A percentile compares a stretch with the other conserved stretches of the same genome.
These are phyloP conservation scores for Sphenostylis stenocarpa DNA, from an alignment of 306 rosid genomes.

Conservation along the genomic window DNA sequence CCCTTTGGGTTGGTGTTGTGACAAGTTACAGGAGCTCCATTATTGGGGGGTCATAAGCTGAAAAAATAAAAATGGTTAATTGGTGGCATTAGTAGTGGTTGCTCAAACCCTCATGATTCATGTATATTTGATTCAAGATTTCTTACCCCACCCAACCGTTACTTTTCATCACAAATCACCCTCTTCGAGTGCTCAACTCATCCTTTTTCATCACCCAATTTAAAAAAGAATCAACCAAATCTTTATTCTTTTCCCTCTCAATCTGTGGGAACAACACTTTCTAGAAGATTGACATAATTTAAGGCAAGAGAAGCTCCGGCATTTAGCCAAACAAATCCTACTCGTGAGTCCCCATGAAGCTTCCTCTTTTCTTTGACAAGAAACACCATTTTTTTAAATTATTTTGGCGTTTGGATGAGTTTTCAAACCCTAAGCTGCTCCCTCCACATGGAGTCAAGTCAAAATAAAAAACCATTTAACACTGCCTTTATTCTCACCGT, in stretches of 20 bases:
- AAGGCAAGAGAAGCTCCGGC: conserved; percentile 36
- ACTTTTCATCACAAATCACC: conserved; percentile 39
- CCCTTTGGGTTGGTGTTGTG: background rate
- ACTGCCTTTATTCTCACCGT: background rate
- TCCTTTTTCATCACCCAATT: conserved; percentile 37
- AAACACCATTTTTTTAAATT: conserved; percentile 14
- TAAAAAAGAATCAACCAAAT: conserved; percentile 10
- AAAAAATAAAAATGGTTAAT: conserved; percentile 38
- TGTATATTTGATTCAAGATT: conserved; percentile 45
- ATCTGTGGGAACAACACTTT: conserved; percentile 39
- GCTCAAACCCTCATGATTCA: conserved; percentile 38
- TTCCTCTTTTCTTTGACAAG: background rate
- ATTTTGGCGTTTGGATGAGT: conserved; percentile 17
- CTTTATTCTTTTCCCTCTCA: conserved; percentile 22
- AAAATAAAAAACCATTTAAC: conserved; percentile 23
- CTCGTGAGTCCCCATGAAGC: conserved; percentile 18
- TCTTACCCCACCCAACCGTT: conserved; percentile 51
- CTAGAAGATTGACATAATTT: conserved; percentile 41
- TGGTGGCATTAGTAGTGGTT: conserved; percentile 21
- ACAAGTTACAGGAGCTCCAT: conserved; percentile 30
- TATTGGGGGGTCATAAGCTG: conserved; percentile 38
- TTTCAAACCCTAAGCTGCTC: background rate
- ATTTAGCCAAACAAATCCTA: conserved; percentile 22
- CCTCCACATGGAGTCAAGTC: conserved; percentile 38
- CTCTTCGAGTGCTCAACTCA: conserved; percentile 39